Conservation (phyloP, 495 filamentous ascomycete genomes). For the Trichoderma orchidacearum region DNA sequence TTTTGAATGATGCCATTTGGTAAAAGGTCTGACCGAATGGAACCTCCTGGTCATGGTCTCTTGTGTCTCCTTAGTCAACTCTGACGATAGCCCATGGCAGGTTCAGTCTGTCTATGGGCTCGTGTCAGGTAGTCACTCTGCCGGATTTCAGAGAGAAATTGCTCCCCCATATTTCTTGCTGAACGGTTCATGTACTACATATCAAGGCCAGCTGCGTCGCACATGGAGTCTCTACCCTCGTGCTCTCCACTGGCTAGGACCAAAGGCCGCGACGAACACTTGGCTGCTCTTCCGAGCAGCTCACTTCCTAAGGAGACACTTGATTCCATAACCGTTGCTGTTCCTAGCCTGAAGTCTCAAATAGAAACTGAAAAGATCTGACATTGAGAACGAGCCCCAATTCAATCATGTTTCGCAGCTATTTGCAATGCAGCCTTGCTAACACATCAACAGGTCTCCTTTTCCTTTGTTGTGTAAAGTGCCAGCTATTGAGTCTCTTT, state of each 20-base stretch:
- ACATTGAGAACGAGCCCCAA: constrained; percentile 5
- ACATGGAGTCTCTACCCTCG: constrained; percentile 22
- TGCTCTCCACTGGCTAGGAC: constrained; percentile 17
- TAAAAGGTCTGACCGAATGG: constrained; percentile 7
- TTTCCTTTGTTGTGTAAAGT: neutral
- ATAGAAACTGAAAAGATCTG: constrained; percentile 27
- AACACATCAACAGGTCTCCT: neutral
- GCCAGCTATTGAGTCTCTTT: too few species aligned
- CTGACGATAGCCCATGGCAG: too few species aligned
- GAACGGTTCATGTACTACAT: constrained; percentile 4
- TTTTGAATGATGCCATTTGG: constrained; percentile 3
- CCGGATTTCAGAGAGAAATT: constrained; percentile 8
- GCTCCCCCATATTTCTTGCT: neutral
- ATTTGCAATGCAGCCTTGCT: neutral
- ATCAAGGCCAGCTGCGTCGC: neutral
- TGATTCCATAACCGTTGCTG: constrained; percentile 18
- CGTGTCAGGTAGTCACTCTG: constrained; percentile 1
- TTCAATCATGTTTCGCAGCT: neutral
- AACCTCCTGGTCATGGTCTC: constrained; percentile 4
- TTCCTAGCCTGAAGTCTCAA: constrained; percentile 14
- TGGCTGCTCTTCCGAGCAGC: neutral
- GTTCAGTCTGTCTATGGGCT: neutral
- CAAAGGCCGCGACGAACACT: constrained; percentile 35
- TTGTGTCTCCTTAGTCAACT: neutral
- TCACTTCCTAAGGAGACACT: constrained; percentile 2